Conservation (phyloP, 140 eudicot species). For the Eryngium alpinum region DNA sequence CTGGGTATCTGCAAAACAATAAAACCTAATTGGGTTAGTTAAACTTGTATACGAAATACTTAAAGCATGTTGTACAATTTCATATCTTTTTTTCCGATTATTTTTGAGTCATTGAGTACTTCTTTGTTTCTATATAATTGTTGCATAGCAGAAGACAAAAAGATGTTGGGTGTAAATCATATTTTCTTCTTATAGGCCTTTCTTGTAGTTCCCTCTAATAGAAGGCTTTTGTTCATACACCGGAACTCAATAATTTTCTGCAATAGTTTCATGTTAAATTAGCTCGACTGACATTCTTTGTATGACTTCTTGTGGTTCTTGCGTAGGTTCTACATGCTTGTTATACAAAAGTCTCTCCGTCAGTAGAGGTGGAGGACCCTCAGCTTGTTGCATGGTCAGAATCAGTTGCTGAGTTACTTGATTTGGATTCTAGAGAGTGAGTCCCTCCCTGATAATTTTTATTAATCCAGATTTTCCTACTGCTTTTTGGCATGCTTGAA, state of each 20-base stretch:
- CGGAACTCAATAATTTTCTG: neutral
- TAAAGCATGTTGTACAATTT: too few relatives aligned
- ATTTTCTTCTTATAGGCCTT: neutral
- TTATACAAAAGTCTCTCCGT: constrained; percentile 81
- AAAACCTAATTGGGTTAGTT: neutral
- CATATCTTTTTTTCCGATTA: too few relatives aligned
- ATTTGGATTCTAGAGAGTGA: constrained; percentile 85
- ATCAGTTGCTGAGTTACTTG: constrained; percentile 75
- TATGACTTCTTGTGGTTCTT: neutral
- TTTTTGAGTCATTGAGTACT: too few relatives aligned
- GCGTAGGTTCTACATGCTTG: constrained; percentile 78
- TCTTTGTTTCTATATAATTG: neutral
- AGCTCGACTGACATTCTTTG: neutral
- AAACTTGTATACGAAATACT: neutral
- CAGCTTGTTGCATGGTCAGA: constrained; percentile 97
- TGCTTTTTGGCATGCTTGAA: neutral
- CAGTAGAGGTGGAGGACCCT: constrained; percentile 88
- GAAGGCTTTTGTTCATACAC: neutral
- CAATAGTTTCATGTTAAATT: neutral
- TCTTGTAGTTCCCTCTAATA: neutral
- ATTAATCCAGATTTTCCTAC: neutral
- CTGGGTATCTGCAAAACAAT: neutral
- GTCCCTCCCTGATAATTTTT: constrained; percentile 11
- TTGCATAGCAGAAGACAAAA: neutral
- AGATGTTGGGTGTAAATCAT: neutral